These are phyloP conservation scores for Gaeumannomyces tritici DNA, from an alignment of 2,329 filamentous ascomycete genomes.

Conservation along the genomic window DNA sequence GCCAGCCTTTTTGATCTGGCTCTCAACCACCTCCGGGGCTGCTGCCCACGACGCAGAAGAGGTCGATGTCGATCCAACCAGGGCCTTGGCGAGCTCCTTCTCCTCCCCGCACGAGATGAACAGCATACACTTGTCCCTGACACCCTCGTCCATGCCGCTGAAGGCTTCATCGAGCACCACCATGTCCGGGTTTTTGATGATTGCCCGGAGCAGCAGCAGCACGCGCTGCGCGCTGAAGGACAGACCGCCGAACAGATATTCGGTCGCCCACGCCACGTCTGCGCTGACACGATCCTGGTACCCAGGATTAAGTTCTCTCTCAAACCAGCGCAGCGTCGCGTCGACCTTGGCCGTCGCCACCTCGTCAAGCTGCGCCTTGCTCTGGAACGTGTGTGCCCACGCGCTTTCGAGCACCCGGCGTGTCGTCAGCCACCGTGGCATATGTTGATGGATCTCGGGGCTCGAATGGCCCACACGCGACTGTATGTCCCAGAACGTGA, in stretches of 20 bases:
- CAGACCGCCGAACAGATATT: conserved; percentile 60
- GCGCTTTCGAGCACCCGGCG: conserved; percentile 72
- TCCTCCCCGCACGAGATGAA: conserved; percentile 63
- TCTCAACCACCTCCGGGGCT: conserved; percentile 27
- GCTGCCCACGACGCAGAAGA: conserved; percentile 3
- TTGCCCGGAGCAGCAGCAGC: conserved; percentile 70
- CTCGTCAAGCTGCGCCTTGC: conserved; percentile 53
- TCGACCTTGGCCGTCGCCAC: conserved; percentile 53
- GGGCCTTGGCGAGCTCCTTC: conserved; percentile 24
- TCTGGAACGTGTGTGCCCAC: conserved; percentile 80
- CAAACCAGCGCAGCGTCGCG: conserved; percentile 67
- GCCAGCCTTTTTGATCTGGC: conserved; percentile 31
- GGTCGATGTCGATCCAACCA: background rate
- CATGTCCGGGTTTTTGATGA: conserved; percentile 72
- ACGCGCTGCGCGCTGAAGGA: conserved; percentile 79
- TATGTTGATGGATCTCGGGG: conserved; percentile 88
- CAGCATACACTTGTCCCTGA: conserved; percentile 77
- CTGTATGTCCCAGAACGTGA: conserved; percentile 91
- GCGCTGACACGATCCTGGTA: conserved; percentile 7
- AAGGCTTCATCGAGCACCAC: conserved; percentile 84
- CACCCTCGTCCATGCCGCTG: conserved; percentile 70
- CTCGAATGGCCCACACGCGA: conserved; percentile 84
- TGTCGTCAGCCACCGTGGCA: conserved; percentile 68
- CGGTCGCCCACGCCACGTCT: conserved; percentile 49
- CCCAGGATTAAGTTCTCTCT: conserved; percentile 59